Evolutionary conservation across 2,329 filamentous ascomycete genomes (phyloP).

Genomic region (Cadophora sp.): DNA sequence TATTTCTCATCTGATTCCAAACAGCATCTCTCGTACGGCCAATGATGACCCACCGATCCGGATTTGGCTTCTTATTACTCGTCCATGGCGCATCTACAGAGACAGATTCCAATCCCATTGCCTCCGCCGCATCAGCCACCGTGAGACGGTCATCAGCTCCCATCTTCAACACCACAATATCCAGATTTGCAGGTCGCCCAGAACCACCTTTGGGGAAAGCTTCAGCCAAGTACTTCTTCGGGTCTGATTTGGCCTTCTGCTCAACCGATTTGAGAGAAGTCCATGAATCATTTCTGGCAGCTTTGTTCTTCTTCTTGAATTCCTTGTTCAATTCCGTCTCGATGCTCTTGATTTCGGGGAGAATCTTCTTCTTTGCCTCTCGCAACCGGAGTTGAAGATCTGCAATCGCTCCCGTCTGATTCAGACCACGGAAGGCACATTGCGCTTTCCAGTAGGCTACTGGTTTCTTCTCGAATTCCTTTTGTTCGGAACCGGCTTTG

Average conservation of each 20-base stretch:
- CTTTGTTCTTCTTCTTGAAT: conserved; percentile 27
- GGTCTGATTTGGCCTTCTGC: conserved; percentile 28
- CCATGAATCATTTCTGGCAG: conserved; percentile 23
- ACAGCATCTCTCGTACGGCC: conserved; percentile 33
- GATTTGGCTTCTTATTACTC: conserved; percentile 25
- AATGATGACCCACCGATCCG: conserved; percentile 31
- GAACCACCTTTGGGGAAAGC: conserved; percentile 29
- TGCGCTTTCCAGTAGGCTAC: conserved; percentile 35
- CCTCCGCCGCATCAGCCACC: conserved; percentile 23
- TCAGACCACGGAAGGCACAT: conserved; percentile 33
- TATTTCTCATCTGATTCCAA: conserved; percentile 32
- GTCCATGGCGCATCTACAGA: conserved; percentile 29
- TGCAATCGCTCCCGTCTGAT: conserved; percentile 27
- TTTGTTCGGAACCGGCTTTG: conserved; percentile 23
- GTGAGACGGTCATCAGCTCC: conserved; percentile 11
- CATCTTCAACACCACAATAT: conserved; percentile 32
- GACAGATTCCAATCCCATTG: conserved; percentile 23
- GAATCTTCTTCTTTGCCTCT: conserved; percentile 34
- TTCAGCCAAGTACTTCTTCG: conserved; percentile 25
- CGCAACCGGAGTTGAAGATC: conserved; percentile 31
- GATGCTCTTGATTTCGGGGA: conserved; percentile 26
- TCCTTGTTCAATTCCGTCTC: conserved; percentile 33
- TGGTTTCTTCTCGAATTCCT: conserved; percentile 29
- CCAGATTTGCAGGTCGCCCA: conserved; percentile 30
- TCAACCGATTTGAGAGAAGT: conserved; percentile 24